Percentiles rank a stretch among this genome's conserved stretches.
phyloP scores from a whole-genome alignment of 768 basidiomycete species.

The Mycena leptocephala region DNA sequence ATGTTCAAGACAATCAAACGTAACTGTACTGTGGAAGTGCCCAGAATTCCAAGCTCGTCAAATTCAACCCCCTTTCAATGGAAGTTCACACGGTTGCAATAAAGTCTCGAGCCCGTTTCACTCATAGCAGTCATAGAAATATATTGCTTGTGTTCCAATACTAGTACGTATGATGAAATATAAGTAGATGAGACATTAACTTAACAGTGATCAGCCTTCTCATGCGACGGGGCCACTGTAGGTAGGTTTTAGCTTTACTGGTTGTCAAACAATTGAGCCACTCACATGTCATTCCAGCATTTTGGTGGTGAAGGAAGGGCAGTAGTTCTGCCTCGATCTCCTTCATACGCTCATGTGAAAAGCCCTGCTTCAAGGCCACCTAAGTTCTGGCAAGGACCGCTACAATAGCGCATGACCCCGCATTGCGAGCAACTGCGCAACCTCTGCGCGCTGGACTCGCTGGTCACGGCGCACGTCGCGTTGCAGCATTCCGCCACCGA shows the following conservation, averaged over 20 bases:
- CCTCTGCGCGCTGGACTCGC: slow-evolving; percentile 14
- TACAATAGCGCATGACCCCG: slow-evolving; percentile 21
- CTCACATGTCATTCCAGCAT: slow-evolving; percentile 5
- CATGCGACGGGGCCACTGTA: not conserved
- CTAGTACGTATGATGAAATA: too few relatives aligned
- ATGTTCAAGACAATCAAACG: too few relatives aligned
- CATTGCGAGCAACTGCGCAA: slow-evolving; percentile 13
- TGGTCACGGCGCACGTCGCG: slow-evolving; percentile 1
- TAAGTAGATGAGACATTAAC: too few relatives aligned
- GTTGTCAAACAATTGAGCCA: not conserved
- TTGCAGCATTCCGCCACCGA: slow-evolving; percentile 18
- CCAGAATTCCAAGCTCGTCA: too few relatives aligned
- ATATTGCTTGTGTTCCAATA: too few relatives aligned
- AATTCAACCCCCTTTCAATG: too few relatives aligned
- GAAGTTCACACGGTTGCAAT: too few relatives aligned
- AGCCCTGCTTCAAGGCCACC: slow-evolving; percentile 4
- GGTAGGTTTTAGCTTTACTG: not conserved
- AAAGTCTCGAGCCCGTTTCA: too few relatives aligned
- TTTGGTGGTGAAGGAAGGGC: not conserved
- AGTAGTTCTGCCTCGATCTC: not conserved
- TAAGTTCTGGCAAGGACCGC: not conserved
- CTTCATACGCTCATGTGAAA: slow-evolving; percentile 1
- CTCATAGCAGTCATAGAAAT: too few relatives aligned
- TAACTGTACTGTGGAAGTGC: too few relatives aligned
- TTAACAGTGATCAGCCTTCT: slow-evolving; percentile 3